Percentiles rank a stretch among this genome's conserved stretches.
These are phyloP conservation scores for Pseudocercospora vitis DNA, from an alignment of 2,329 filamentous ascomycete genomes.

Conservation along the genomic window DNA sequence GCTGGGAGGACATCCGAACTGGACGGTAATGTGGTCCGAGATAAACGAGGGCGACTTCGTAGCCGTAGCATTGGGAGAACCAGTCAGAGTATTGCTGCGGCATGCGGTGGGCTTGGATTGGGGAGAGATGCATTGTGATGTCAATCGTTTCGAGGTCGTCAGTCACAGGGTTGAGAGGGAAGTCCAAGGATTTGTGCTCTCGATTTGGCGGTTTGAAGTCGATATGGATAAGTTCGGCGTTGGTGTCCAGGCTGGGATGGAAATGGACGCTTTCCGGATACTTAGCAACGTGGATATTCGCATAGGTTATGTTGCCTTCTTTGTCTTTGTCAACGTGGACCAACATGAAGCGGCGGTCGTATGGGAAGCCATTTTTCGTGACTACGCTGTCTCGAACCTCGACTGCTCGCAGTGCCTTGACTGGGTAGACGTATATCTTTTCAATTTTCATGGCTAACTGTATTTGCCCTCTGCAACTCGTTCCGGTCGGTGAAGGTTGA, in stretches of 20 bases:
- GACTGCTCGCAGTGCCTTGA: conserved; percentile 48
- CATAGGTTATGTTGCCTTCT: conserved; percentile 30
- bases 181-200: conserved; percentile 33
- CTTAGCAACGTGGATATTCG: conserved; percentile 46
- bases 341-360: conserved; percentile 48
- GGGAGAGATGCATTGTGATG: conserved; percentile 47
- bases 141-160: conserved; percentile 40
- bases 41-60: conserved; percentile 45
- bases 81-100: conserved; percentile 43
- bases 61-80: conserved; percentile 48
- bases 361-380: conserved; percentile 47
- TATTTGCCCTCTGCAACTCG: too few relatives aligned
- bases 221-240: conserved; percentile 40
- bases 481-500: background rate
- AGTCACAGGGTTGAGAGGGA: conserved; percentile 45
- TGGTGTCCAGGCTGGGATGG: conserved; percentile 40
- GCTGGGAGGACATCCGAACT: conserved; percentile 41
- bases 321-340: conserved; percentile 40
- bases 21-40: conserved; percentile 44
- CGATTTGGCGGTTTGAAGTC: conserved; percentile 40
- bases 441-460: conserved; percentile 37
- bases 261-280: conserved; percentile 46
- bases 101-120: conserved; percentile 48
- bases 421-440: conserved; percentile 50
- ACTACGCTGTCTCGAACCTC: conserved; percentile 42